phyloP scores from a whole-genome alignment of 257 asterid species.

The Orobanche coerulescens region DNA sequence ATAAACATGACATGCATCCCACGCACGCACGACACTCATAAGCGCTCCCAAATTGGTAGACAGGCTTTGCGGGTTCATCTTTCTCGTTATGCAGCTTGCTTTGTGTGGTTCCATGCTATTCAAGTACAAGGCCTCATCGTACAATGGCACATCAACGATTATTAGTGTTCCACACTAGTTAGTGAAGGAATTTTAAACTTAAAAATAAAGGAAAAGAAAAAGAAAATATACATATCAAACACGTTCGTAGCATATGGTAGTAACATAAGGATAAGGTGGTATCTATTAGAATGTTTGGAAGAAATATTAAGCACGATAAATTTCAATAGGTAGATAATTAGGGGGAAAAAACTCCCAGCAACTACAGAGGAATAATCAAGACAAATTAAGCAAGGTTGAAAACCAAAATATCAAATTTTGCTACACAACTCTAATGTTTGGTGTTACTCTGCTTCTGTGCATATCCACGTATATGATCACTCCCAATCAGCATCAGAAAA shows the following conservation, averaged over 20 bases:
- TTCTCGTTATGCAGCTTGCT: too few relatives aligned
- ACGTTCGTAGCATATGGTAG: too few relatives aligned
- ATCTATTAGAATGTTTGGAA: background rate
- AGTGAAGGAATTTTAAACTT: too few relatives aligned
- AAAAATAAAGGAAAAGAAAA: too few relatives aligned
- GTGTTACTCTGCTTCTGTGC: background rate
- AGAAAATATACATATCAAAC: too few relatives aligned
- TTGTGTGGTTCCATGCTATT: too few relatives aligned
- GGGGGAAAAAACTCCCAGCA: background rate
- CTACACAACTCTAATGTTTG: background rate
- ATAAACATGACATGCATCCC: background rate
- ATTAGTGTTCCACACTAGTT: too few relatives aligned
- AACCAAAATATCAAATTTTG: background rate
- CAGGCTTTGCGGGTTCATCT: too few relatives aligned
- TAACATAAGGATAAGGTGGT: background rate
- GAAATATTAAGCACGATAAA: background rate
- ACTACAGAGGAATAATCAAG: background rate
- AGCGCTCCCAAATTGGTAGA: background rate
- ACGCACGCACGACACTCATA: background rate
- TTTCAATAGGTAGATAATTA: background rate
- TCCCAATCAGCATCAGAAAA: background rate
- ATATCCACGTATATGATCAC: background rate
- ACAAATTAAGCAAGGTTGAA: background rate
- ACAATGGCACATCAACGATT: too few relatives aligned
- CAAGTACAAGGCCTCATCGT: too few relatives aligned